Conservation (phyloP, 495 filamentous ascomycete genomes). For the Penicillium cataractarum region DNA sequence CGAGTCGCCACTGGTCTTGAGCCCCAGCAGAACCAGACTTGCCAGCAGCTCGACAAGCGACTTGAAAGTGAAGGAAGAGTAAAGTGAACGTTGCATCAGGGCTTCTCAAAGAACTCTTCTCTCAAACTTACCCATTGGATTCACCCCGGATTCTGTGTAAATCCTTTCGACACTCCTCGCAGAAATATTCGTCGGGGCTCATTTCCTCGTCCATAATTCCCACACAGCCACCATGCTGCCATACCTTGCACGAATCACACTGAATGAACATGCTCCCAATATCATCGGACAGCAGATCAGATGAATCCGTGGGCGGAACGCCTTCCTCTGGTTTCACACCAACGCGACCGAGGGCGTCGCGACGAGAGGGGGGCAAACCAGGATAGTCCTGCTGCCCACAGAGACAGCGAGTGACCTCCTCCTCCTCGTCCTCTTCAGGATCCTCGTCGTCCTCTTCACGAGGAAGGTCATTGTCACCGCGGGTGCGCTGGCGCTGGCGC, state of each 20-base stretch:
- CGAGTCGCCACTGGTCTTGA: slow-evolving; percentile 11
- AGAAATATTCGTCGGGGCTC: slow-evolving; percentile 96
- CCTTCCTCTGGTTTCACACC: slow-evolving; percentile 63
- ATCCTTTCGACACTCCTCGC: slow-evolving; percentile 90
- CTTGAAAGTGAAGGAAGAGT: slow-evolving; percentile 19
- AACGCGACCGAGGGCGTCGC: slow-evolving; percentile 58
- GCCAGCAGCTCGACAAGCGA: slow-evolving; percentile 6
- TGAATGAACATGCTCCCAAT: slow-evolving; percentile 95
- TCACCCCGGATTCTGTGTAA: slow-evolving; percentile 81
- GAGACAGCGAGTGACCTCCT: slow-evolving; percentile 92
- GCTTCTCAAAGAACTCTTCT: slow-evolving; percentile 11
- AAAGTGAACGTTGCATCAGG: slow-evolving; percentile 13
- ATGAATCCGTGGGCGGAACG: slow-evolving; percentile 37
- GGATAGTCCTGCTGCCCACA: slow-evolving; percentile 95
- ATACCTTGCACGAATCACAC: slow-evolving; percentile 96
- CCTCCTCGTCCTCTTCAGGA: slow-evolving; percentile 73
- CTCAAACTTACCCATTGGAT: slow-evolving; percentile 78
- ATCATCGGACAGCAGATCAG: slow-evolving; percentile 71
- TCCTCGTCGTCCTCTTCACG: slow-evolving; percentile 65
- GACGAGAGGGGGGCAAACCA: slow-evolving; percentile 71
- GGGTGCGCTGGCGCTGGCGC: slow-evolving; percentile 71
- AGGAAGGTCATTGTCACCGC: slow-evolving; percentile 58
- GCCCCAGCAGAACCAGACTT: slow-evolving; percentile 5
- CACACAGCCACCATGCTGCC: slow-evolving; percentile 98
- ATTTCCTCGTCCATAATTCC: slow-evolving; percentile 92